Conservation (phyloP, 305 asterid genomes). For the Rubia peregrina region DNA sequence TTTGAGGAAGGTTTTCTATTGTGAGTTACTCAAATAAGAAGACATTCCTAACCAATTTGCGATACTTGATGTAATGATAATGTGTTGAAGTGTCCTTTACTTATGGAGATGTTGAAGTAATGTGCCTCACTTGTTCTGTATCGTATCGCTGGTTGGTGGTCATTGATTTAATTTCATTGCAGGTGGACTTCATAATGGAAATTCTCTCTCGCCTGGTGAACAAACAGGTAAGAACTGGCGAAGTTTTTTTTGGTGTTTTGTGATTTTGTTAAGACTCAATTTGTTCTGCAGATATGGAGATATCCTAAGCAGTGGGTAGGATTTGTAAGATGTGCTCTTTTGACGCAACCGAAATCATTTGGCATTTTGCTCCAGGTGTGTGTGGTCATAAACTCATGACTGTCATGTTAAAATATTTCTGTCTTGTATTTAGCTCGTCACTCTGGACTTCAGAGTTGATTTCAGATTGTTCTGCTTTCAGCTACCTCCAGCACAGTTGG, state of each 20-base stretch:
- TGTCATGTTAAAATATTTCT: not conserved
- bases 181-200: conserved; percentile 96
- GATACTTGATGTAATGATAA: not conserved
- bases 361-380: conserved; percentile 88
- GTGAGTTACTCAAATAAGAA: not conserved
- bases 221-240: conserved; percentile 63
- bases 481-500: conserved; percentile 94
- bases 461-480: conserved; percentile 26
- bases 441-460: not conserved
- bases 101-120: not conserved
- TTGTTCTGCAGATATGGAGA: conserved; percentile 75
- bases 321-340: conserved; percentile 81
- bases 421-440: not conserved
- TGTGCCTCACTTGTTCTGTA: not conserved
- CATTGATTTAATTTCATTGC: conserved; percentile 17
- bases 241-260: conserved; percentile 2
- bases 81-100: not conserved
- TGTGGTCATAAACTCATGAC: not conserved
- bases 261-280: conserved; percentile 20
- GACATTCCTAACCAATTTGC: not conserved
- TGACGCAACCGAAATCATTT: conserved; percentile 87
- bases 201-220: conserved; percentile 89
- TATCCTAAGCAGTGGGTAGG: conserved; percentile 97
- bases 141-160: conserved; percentile 5
- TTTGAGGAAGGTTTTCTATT: not conserved